Conservation (phyloP, 2,329 filamentous ascomycete genomes). For the Rutstroemia sp. region DNA sequence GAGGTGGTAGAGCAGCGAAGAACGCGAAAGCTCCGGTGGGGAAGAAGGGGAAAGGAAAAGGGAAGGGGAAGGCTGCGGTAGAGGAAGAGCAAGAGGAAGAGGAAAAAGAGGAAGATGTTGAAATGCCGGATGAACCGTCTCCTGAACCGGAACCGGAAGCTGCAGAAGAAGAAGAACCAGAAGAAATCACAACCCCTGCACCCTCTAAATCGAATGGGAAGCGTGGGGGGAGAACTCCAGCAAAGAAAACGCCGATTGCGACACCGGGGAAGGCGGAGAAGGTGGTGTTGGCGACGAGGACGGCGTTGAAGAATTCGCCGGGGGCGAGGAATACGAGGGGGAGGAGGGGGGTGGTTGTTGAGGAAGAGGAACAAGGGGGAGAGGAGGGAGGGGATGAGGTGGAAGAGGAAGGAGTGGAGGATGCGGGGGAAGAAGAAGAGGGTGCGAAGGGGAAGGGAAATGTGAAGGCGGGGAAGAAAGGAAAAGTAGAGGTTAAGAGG, state of each 20-base stretch:
- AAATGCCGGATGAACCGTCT: neutral
- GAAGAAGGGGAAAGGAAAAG: neutral
- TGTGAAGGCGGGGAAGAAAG: neutral
- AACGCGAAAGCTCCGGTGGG: neutral
- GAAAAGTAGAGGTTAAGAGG: neutral
- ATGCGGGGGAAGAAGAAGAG: neutral
- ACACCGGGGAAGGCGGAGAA: slow-evolving; percentile 7
- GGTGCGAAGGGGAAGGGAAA: neutral
- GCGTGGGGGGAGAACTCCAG: neutral
- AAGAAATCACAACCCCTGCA: slow-evolving; percentile 11
- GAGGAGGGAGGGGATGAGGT: neutral
- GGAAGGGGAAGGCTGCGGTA: neutral
- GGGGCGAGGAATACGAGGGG: slow-evolving; percentile 3
- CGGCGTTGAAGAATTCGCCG: neutral
- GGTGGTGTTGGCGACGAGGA: neutral
- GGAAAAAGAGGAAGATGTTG: slow-evolving; percentile 23
- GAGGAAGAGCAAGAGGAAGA: slow-evolving; percentile 8
- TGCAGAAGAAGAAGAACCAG: slow-evolving; percentile 5
- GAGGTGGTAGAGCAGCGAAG: neutral
- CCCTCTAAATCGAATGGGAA: slow-evolving; percentile 6
- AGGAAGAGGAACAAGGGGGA: neutral
- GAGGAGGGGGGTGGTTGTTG: neutral
- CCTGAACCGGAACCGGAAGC: neutral
- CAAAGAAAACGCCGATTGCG: slow-evolving; percentile 7
- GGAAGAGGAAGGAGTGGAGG: neutral